Evolutionary conservation across 2,329 filamentous ascomycete species (phyloP).

Genomic region (Purpureocillium lavendulum): DNA sequence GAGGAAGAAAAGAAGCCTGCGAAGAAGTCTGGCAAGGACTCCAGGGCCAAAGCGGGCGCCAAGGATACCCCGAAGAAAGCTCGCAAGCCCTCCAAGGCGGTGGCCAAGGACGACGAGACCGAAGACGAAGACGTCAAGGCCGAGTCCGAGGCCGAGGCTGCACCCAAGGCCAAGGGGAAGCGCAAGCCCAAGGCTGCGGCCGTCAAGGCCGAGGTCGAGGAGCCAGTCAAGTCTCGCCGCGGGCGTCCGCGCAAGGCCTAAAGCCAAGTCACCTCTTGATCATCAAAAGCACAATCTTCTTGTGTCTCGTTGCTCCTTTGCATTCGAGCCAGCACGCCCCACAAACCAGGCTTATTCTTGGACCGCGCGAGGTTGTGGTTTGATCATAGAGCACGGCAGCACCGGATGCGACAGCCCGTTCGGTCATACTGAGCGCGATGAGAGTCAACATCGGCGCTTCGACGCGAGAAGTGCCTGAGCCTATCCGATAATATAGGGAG

Average conservation of each 20-base stretch:
- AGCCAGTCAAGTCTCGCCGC: conserved; percentile 7
- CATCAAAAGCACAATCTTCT: too few relatives aligned
- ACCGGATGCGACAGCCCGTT: too few relatives aligned
- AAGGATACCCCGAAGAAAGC: conserved; percentile 3
- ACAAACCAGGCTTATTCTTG: too few relatives aligned
- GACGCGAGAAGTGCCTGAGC: too few relatives aligned
- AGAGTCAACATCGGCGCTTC: too few relatives aligned
- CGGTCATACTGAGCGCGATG: too few relatives aligned
- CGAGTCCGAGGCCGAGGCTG: conserved; percentile 8
- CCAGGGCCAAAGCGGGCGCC: conserved; percentile 2
- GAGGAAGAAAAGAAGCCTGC: conserved; percentile 8
- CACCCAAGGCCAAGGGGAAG: conserved; percentile 20
- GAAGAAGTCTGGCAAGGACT: conserved; percentile 5
- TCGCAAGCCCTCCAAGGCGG: conserved; percentile 2
- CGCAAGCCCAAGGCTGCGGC: conserved; percentile 16
- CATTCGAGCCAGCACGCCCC: too few relatives aligned
- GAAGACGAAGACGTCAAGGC: conserved; percentile 3
- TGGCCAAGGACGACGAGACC: conserved; percentile 3
- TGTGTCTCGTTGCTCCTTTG: too few relatives aligned
- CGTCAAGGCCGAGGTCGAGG: conserved; percentile 1
- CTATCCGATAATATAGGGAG: too few relatives aligned
- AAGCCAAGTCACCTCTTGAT: neutral
- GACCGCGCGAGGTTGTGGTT: too few relatives aligned
- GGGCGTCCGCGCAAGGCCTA: conserved; percentile 18
- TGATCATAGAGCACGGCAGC: too few relatives aligned